These are phyloP conservation scores for Daedalea quercina DNA, from an alignment of 768 basidiomycete genomes.

Conservation along the genomic window DNA sequence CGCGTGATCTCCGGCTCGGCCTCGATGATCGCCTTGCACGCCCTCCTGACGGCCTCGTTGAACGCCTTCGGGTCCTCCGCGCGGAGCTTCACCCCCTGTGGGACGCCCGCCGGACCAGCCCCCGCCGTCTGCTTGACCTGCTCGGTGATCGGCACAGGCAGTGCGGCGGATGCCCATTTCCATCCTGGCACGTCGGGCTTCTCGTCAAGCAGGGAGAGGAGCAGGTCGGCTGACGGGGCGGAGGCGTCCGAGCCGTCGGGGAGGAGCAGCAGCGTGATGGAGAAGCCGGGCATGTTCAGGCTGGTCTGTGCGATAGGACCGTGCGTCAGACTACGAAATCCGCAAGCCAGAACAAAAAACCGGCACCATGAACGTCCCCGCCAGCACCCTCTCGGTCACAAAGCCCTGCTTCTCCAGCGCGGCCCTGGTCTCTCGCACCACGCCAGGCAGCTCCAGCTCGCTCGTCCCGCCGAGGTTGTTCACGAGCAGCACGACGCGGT, in stretches of 20 bases:
- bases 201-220: conserved; percentile 63
- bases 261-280: conserved; percentile 74
- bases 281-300: conserved; percentile 91
- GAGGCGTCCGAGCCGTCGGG: conserved; percentile 40
- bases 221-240: conserved; percentile 32
- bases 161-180: conserved; percentile 60
- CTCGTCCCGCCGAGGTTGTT: conserved; percentile 88
- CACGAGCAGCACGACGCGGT: conserved; percentile 71
- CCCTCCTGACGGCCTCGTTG: conserved; percentile 44
- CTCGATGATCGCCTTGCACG: conserved; percentile 58
- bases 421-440: conserved; percentile 54
- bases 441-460: conserved; percentile 70
- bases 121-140: conserved; percentile 9
- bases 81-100: conserved; percentile 17
- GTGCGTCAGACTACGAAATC: neutral
- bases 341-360: neutral
- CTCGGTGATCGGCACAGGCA: conserved; percentile 25
- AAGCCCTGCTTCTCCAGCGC: conserved; percentile 52
- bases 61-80: conserved; percentile 47
- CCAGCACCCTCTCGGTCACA: conserved; percentile 53
- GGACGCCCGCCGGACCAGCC: conserved; percentile 1
- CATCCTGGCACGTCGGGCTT: conserved; percentile 70
- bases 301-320: conserved; percentile 50
- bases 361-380: conserved; percentile 85
- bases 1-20: conserved; percentile 88